Evolutionary conservation across 2,329 filamentous ascomycete genomes (phyloP), one percentile per base, ranked within the genome.

Genomic region (Sporothrix protearum): DNA sequence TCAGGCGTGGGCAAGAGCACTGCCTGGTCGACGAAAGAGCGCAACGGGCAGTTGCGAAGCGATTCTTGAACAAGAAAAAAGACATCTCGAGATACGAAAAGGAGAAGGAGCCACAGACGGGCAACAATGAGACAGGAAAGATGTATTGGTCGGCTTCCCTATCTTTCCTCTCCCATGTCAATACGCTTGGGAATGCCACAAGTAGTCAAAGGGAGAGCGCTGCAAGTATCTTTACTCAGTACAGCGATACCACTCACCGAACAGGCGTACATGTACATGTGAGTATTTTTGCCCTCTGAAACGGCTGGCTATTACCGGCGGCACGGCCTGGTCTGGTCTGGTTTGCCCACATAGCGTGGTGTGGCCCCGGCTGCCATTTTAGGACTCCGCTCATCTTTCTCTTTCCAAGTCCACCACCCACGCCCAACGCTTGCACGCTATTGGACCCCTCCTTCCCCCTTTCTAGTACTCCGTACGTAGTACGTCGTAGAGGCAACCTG

Each of bases 391-490:
- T 45, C 36, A 64, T 64, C 59, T 42, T 64, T 42, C 22, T 64
- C 25, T 57, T 57, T n/a, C 36, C 45, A 51, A 59, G 33, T 55
- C 69, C 68, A 71, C 69, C 63, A 36, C 47, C 45, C 33, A 33
- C 53, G n/a, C 63, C 68, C 63, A 72, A 71, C 51, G 45, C 71
- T 47, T 47, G 36, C 64, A 66, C 64, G 36, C 71, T 51, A 73
- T 71, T 73, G 71, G 69, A 73, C 71, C 71, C 71, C 71, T 73
- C 71, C 61, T 71, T 61, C 57, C 66, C 71, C 69, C 33, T 72
- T 68, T 71, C 71, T 49, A n/a, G n/a, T n/a, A n/a, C n/a, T n/a
- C n/a, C n/a, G n/a, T n/a, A n/a, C n/a, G n/a, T n/a, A n/a, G n/a
- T n/a, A n/a, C n/a, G n/a, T n/a, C n/a, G n/a, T n/a, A n/a, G n/a